Conservation (phyloP, 805 yeast species). For the Monosporozyma yasuniensis region DNA sequence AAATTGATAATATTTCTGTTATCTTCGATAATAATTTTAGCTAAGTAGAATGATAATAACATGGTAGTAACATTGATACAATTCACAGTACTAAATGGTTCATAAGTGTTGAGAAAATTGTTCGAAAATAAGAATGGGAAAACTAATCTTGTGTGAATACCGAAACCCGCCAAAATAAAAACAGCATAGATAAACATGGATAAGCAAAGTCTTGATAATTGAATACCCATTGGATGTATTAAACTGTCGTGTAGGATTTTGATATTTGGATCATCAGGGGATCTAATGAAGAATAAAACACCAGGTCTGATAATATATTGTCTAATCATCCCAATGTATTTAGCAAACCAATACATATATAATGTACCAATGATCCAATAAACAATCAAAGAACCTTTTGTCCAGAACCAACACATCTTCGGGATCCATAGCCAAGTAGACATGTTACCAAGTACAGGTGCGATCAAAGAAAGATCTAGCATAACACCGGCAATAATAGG, state of each 20-base stretch:
- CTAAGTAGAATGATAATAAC: slow-evolving; percentile 33
- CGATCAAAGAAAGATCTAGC: slow-evolving; percentile 50
- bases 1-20: slow-evolving; percentile 28
- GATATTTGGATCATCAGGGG: slow-evolving; percentile 89
- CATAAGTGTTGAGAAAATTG: slow-evolving; percentile 13
- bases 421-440: slow-evolving; percentile 17
- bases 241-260: slow-evolving; percentile 81
- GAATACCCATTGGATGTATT: slow-evolving; percentile 63
- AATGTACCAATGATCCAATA: slow-evolving; percentile 71
- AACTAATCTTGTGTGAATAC: slow-evolving; percentile 46
- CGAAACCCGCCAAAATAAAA: slow-evolving; percentile 69
- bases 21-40: slow-evolving; percentile 21
- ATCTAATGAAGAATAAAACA: slow-evolving; percentile 80
- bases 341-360: slow-evolving; percentile 82
- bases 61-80: slow-evolving; percentile 7
- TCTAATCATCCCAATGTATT: slow-evolving; percentile 79
- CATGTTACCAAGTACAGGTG: slow-evolving; percentile 20
- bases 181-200: slow-evolving; percentile 68
- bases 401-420: slow-evolving; percentile 16
- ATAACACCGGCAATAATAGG: slow-evolving; percentile 82
- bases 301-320: slow-evolving; percentile 71
- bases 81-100: slow-evolving; percentile 1
- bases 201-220: slow-evolving; percentile 59
- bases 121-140: slow-evolving; percentile 32
- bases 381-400: slow-evolving; percentile 17